Base-by-base conservation (phyloP, 2,329 filamentous ascomycete species). In the Sporothrix humicola region DNA sequence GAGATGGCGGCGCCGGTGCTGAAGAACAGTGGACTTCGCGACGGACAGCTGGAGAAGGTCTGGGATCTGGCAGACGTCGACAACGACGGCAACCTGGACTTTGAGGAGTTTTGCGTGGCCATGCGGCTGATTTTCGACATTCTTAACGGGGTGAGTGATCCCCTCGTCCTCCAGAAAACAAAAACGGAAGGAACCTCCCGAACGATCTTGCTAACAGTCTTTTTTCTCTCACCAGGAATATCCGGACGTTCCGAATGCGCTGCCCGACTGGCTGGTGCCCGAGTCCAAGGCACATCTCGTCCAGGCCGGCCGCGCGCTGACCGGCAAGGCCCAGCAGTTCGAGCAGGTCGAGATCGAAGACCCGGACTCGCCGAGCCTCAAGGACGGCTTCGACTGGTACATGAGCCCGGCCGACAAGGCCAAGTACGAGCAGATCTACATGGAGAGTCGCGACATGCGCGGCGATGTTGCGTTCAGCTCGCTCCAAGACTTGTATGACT, bases 361-460 rank as follows among this genome's bases (percentile, higher is more conserved):
- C 74, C 89, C 91, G 76, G 95, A 97, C 78, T 90, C 91, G 3
- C 89, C 90, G 0, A 94, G 94, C 0, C 86, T 99, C 76, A 97
- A 97, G 81, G 94, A 98, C 82, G 95, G 95, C 13, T 99, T 99
- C 82, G 96, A 99, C 82, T 99, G 96, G 96, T 99, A 99, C 85
- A 99, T 99, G 94, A 94, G 90, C 74, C 96, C 96, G 0, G 83
- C 86, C 44, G 95, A 99, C 84, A 97, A 97, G 84, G 81, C 89
- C 76, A 98, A 98, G 83, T 99, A 99, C 84, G 94, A 98, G 83
- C 93, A 95, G 78, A 99, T 99, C 83, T 99, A 98, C 84, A 92
- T 92, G 76, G 94, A 97, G 79, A 97, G 94, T 84, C 90, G 94
- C 75, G 93, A 97, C 82, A 89, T 91, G 81, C 91, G 95, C 70